phyloP scores from a whole-genome alignment of 352 stramenopile species.

The Globisporangium solare region DNA sequence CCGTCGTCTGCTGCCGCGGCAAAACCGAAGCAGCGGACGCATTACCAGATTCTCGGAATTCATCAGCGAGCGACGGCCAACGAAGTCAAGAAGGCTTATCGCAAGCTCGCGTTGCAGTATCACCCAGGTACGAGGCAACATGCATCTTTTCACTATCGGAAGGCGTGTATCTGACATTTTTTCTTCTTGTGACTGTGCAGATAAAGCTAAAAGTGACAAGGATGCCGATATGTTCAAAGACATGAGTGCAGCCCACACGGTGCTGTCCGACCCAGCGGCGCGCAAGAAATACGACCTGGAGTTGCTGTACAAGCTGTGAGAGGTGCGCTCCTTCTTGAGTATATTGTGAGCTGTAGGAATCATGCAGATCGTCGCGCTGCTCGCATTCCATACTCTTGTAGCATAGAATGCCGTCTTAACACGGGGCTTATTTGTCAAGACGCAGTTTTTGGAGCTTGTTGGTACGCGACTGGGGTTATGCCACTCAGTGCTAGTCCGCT shows the following conservation, averaged over 20 bases:
- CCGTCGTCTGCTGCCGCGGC: not conserved
- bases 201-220: constrained; percentile 64
- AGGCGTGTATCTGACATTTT: too few relatives aligned
- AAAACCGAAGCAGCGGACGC: constrained; percentile 32
- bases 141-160: too few relatives aligned
- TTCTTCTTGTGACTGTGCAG: constrained; percentile 21
- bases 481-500: too few relatives aligned
- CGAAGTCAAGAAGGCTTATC: constrained; percentile 89
- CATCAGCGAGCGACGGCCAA: constrained; percentile 42
- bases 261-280: constrained; percentile 57
- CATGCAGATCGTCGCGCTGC: not conserved
- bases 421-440: too few relatives aligned
- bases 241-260: constrained; percentile 82
- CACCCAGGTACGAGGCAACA: constrained; percentile 58
- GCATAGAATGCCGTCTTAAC: too few relatives aligned
- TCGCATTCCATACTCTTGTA: not conserved
- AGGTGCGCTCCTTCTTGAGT: not conserved
- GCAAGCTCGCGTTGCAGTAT: constrained; percentile 82
- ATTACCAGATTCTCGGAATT: constrained; percentile 83
- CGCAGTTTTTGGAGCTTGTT: too few relatives aligned
- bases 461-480: too few relatives aligned
- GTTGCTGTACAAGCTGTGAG: constrained; percentile 29
- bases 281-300: constrained; percentile 75
- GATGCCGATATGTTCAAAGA: constrained; percentile 80
- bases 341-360: not conserved